Conservation (phyloP, 1,139 yeast species). For the Protomyces gravidus region DNA sequence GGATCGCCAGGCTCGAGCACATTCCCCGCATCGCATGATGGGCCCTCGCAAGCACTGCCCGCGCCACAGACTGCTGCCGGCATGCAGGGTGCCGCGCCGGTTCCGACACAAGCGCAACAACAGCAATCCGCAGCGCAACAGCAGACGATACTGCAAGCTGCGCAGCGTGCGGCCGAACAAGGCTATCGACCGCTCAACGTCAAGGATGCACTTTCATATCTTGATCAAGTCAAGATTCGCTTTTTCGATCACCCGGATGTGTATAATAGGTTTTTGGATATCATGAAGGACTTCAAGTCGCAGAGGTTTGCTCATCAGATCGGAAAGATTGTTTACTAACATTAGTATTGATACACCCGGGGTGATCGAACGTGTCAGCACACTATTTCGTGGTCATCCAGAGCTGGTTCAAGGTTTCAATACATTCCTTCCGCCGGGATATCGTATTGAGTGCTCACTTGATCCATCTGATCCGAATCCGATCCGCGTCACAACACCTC, state of each 20-base stretch:
- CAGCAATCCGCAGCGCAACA: constrained; percentile 13
- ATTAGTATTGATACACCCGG: constrained; percentile 91
- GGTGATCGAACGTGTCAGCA: constrained; percentile 89
- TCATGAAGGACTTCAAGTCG: constrained; percentile 96
- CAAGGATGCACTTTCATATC: constrained; percentile 88
- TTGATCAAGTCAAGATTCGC: constrained; percentile 92
- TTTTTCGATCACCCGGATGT: constrained; percentile 91
- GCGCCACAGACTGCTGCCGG: not conserved
- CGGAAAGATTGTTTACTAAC: not conserved
- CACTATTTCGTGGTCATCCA: constrained; percentile 87
- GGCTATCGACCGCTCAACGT: constrained; percentile 87
- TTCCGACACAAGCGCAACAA: not conserved
- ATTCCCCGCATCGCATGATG: not conserved
- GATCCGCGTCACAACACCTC: constrained; percentile 90
- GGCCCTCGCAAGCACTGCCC: not conserved
- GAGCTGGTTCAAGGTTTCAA: constrained; percentile 92
- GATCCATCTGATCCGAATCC: constrained; percentile 91
- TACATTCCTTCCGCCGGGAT: constrained; percentile 95
- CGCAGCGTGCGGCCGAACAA: constrained; percentile 32
- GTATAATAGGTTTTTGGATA: constrained; percentile 90
- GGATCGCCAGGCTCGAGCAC: not conserved
- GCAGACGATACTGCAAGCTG: constrained; percentile 13
- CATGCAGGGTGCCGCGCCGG: no score
- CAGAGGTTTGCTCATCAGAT: constrained; percentile 54
- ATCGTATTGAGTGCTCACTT: constrained; percentile 82